Conservation (phyloP, 2,329 filamentous ascomycete genomes). For the Rhinocladiella similis region DNA sequence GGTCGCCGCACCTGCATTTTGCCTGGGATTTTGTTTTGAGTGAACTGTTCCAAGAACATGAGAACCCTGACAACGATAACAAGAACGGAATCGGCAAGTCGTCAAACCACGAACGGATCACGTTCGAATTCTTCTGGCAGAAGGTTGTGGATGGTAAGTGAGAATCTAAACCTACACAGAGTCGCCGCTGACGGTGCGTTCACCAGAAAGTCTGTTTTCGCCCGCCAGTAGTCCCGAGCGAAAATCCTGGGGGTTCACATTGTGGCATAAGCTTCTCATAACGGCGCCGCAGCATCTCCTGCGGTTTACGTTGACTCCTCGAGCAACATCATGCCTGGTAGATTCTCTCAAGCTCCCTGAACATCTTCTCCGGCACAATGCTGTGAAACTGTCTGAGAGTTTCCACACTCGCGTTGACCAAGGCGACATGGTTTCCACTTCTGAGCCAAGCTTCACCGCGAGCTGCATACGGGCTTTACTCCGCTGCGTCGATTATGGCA, state of each 20-base stretch:
- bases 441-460: conserved; percentile 50
- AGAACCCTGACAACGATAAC: conserved; percentile 32
- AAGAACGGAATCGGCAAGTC: conserved; percentile 32
- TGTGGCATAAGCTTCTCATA: conserved; percentile 74
- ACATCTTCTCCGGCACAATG: conserved; percentile 76
- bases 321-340: conserved; percentile 77
- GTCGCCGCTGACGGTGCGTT: not conserved
- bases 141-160: conserved; percentile 67
- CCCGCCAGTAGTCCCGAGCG: conserved; percentile 79
- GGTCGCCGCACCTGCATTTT: conserved; percentile 80
- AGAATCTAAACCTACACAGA: not conserved
- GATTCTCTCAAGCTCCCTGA: conserved; percentile 79
- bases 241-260: conserved; percentile 87
- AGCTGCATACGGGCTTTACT: conserved; percentile 51
- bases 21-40: conserved; percentile 80
- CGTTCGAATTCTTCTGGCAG: conserved; percentile 78
- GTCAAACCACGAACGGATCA: conserved; percentile 36
- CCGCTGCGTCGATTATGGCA: conserved; percentile 67
- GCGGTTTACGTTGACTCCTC: conserved; percentile 72
- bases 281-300: conserved; percentile 52
- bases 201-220: conserved; percentile 72
- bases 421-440: conserved; percentile 53
- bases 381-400: conserved; percentile 71
- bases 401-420: conserved; percentile 60
- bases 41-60: conserved; percentile 26